Conservation (phyloP, 1,139 yeast genomes). For the Yarrowia galli region DNA sequence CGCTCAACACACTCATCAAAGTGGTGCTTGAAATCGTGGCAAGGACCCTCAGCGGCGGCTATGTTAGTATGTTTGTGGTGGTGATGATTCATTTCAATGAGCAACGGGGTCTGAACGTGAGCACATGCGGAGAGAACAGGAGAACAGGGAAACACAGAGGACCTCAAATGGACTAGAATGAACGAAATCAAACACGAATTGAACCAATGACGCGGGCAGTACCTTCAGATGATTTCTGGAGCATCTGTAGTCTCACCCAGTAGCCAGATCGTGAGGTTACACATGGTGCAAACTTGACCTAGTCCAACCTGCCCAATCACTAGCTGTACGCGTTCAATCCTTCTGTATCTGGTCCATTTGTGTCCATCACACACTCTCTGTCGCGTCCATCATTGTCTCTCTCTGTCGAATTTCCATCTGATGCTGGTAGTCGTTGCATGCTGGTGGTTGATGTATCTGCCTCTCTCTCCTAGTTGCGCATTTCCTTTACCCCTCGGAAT, state of each 20-base stretch:
- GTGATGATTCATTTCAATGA: no score
- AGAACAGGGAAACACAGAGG: no score
- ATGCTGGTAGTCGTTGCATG: no score
- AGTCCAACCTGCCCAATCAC: background rate
- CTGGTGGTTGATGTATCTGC: no score
- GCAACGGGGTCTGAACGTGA: no score
- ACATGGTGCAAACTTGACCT: background rate
- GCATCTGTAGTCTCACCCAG: no score
- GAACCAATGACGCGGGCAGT: no score
- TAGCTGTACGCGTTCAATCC: background rate
- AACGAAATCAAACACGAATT: no score
- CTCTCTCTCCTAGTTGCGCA: background rate
- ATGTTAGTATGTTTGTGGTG: conserved; percentile 4
- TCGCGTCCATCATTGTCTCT: background rate
- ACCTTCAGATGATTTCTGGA: no score
- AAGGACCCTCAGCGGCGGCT: conserved; percentile 63
- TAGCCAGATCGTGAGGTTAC: no score
- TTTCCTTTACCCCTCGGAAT: conserved; percentile 5
- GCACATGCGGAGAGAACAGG: no score
- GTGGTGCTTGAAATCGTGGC: conserved; percentile 83
- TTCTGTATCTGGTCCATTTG: background rate
- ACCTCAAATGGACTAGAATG: no score
- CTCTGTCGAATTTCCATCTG: background rate
- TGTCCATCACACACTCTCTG: background rate
- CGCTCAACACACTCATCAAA: conserved; percentile 95